These are phyloP conservation scores for Aureobasidium sp. DNA, from an alignment of 2,329 filamentous ascomycete species.

Conservation along the genomic window DNA sequence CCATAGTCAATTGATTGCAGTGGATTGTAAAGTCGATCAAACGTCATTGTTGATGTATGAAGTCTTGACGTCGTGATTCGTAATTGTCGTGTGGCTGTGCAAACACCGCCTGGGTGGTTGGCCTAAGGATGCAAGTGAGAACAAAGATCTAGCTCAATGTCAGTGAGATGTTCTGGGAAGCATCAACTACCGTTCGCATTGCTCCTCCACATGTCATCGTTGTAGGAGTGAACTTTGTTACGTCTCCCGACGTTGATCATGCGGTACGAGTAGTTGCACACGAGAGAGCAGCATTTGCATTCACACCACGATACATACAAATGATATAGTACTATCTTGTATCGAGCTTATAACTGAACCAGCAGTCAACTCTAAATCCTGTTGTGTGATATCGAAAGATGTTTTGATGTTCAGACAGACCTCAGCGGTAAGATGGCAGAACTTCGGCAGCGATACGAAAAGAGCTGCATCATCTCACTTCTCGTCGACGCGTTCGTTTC, in stretches of 20 bases:
- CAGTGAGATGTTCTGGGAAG: not conserved
- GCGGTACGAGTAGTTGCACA: too few species aligned
- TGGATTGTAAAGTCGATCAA: not conserved
- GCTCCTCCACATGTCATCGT: too few species aligned
- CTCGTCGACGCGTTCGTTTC: too few species aligned
- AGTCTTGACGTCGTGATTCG: constrained; percentile 1
- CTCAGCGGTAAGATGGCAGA: constrained; percentile 3
- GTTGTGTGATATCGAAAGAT: too few species aligned
- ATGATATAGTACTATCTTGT: not conserved
- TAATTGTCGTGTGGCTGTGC: constrained; percentile 19
- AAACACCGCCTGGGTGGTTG: not conserved
- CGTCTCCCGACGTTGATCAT: not conserved
- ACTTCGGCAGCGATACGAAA: constrained; percentile 10
- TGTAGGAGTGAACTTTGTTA: too few species aligned
- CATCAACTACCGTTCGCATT: not conserved
- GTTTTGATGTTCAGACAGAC: constrained; percentile 1
- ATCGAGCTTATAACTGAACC: not conserved
- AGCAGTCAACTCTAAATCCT: not conserved
- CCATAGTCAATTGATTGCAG: constrained; percentile 13
- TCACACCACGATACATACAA: not conserved
- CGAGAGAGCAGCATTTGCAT: not conserved
- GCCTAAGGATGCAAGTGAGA: not conserved
- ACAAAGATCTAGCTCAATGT: not conserved
- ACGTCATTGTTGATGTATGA: constrained; percentile 12
- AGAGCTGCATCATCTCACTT: too few species aligned